Evolutionary conservation across 1,284 basidiomycete species (phyloP), one percentile per base, ranked within the genome.

Genomic region (Pyrrhoderma lamaoense): DNA sequence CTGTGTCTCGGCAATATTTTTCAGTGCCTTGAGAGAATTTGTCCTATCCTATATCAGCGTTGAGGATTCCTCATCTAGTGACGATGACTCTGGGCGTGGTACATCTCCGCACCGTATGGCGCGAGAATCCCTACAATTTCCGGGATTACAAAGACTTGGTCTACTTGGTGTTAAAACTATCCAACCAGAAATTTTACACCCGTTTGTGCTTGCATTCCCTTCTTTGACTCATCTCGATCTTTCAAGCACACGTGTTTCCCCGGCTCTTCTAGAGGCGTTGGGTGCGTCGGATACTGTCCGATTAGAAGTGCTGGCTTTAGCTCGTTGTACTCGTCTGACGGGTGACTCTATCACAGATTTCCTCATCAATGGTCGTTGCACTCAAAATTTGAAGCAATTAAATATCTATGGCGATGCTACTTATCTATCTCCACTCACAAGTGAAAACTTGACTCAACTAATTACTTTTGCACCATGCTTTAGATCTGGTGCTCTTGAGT

Each of bases 331-430:
- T 45, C 81, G 85, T 53, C 72, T 98, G 42, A 88, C 88, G 0
- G 83, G 91, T 49, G 77, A 84, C 53, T 83, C 87, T 47, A 80
- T 98, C 60, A 78, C 79, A 45, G 70, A 81, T 47, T 85, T 98
- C 66, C 73, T 96, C 38, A 66, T 89, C 43, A 69, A 81, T 42
- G 79, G 85, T 1, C 82, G 79, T 0, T 82, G 84, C 1, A 82
- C 84, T 2, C 70, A 70, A 8, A 70, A 74, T 22, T 71, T 97
- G 25, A 74, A 73, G 48, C 89, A 98, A 61, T 75, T 98, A 37
- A 91, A 89, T 51, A 75, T 99, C 2, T 95, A 92, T 60, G 92
- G 92, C 43, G 93, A 96, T 61, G 77, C 77, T 61, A 90, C 92
- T 0, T 93, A 90, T 66, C 76, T 82, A 0, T 91, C 86, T n/a